Percentiles rank a stretch among this genome's conserved stretches.
Conservation (phyloP, 2,329 filamentous ascomycete genomes). For the Tolypocladium amazonense region DNA sequence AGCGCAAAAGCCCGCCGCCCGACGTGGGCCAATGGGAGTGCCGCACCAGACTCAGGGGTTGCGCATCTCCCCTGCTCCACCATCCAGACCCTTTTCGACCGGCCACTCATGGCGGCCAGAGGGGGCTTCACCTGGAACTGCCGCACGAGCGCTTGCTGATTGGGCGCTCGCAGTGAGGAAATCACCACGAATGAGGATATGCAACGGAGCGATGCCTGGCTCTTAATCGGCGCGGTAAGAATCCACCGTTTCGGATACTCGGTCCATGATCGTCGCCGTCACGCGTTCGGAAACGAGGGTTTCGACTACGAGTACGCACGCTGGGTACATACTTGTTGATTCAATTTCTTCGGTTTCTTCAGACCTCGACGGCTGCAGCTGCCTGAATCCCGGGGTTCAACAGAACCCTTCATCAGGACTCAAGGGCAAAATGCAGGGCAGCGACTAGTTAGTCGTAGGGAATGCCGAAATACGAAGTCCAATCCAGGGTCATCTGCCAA, state of each 20-base stretch:
- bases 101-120: background rate
- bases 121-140: background rate
- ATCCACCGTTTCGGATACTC: background rate
- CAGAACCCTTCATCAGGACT: background rate
- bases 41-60: background rate
- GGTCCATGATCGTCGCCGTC: background rate
- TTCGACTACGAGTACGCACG: background rate
- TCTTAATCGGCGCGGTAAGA: background rate
- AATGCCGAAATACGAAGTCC: background rate
- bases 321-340: background rate
- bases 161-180: background rate
- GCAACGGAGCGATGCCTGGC: background rate
- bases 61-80: background rate
- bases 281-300: background rate
- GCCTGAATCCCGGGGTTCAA: background rate
- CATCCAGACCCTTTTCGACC: background rate
- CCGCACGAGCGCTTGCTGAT: background rate
- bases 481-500: background rate
- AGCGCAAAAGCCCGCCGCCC: background rate
- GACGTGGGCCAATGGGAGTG: background rate
- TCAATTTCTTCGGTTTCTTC: background rate
- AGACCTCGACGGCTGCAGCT: background rate
- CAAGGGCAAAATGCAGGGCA: background rate
- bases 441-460: background rate
- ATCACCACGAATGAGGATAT: background rate